Evolutionary conservation across 2,329 filamentous ascomycete genomes (phyloP), one percentile per base, ranked within the genome.

Genomic region (Cylindrodendrum hubeiense): DNA sequence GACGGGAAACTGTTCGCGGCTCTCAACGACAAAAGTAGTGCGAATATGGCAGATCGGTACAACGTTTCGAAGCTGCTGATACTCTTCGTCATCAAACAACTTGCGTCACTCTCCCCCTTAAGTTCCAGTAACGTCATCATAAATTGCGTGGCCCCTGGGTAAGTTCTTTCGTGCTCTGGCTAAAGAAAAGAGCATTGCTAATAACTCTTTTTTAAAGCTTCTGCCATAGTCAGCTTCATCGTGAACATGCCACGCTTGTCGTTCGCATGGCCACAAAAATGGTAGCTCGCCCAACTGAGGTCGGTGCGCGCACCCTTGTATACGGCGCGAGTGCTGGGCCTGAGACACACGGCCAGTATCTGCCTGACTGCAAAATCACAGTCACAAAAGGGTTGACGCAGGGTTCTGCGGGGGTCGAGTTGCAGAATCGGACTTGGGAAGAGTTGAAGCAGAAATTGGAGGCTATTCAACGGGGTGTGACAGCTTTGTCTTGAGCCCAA

Each of bases 231-330:
- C 17, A 43, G 13, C 52, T 55, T 19, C 34, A 43, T 28, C 34
- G 52, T 21, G 37, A 30, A n/a, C 7, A 28, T 17, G 22, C 44
- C 22, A 9, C 10, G 30, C 24, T 21, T n/a, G 6, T 21, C 13
- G 37, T 26, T 13, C 22, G 39, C 10, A 13, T 55, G 10, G 12
- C 50, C 12, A n/a, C 34, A 12, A 50, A 24, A 7, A 10, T 12
- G 7, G 81, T 21, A 55, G 84, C 79, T 2, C 77, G 84, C 21
- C 78, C 79, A 0, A 80, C 82, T 0, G 86, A 87, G 74, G 78
- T 80, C 3, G 85, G 86, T 2, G 81, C 79, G 61, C 78, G 86
- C 13, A 84, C 81, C 8, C 69, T 83, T 37, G 77, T 84, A 5
- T 73, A 75, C 28, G 82, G 76, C 2, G 80, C 76, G 0, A 66